Conservation (phyloP, 2,329 filamentous ascomycete species). For the Monosporascus sp. region DNA sequence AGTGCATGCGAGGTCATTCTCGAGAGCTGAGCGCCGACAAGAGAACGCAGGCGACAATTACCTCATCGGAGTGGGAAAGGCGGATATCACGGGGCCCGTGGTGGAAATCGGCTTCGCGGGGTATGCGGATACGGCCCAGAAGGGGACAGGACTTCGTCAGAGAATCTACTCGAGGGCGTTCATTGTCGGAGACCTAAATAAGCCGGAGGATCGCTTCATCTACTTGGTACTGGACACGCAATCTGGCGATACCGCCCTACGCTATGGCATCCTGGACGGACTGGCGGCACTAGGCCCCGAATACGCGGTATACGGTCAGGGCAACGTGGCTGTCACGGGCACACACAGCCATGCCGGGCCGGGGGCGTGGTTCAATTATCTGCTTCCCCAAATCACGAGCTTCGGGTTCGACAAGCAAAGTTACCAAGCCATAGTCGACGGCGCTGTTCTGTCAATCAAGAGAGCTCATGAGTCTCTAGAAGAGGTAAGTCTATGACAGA, state of each 20-base stretch:
- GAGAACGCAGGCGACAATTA: constrained; percentile 35
- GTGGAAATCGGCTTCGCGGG: constrained; percentile 89
- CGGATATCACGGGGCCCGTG: constrained; percentile 61
- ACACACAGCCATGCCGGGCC: constrained; percentile 89
- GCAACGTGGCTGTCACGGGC: constrained; percentile 83
- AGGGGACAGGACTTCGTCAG: constrained; percentile 80
- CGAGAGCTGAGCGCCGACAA: constrained; percentile 10
- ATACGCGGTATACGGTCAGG: constrained; percentile 68
- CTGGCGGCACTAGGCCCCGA: constrained; percentile 62
- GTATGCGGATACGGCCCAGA: constrained; percentile 72
- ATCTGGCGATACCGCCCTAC: constrained; percentile 79
- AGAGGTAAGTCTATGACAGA: constrained; percentile 24
- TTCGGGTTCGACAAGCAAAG: constrained; percentile 80
- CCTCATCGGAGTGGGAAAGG: constrained; percentile 47
- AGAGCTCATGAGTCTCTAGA: constrained; percentile 67
- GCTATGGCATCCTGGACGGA: constrained; percentile 73
- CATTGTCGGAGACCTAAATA: constrained; percentile 66
- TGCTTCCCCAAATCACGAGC: constrained; percentile 83
- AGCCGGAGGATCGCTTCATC: constrained; percentile 66
- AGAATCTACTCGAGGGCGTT: constrained; percentile 82
- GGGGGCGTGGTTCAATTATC: constrained; percentile 87
- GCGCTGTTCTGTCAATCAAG: constrained; percentile 71
- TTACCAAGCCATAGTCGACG: constrained; percentile 81
- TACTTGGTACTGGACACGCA: constrained; percentile 85
- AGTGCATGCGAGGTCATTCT: constrained; percentile 6